These are phyloP conservation scores for Hysterangium stoloniferum DNA, from an alignment of 768 basidiomycete species.

Conservation along the genomic window DNA sequence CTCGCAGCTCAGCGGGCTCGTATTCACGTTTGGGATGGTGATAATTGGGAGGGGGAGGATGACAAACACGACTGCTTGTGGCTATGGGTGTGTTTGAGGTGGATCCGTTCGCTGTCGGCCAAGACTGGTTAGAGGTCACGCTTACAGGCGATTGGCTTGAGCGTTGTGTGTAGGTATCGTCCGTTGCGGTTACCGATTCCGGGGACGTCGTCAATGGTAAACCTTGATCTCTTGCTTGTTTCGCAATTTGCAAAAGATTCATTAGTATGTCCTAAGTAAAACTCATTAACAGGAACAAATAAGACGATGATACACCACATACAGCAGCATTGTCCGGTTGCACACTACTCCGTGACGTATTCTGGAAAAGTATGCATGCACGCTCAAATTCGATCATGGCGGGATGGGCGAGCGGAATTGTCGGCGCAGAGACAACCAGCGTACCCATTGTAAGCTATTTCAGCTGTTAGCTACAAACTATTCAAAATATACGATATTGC, in stretches of 20 bases:
- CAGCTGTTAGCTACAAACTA: not conserved
- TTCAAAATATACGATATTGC: not conserved
- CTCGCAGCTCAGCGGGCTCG: slow-evolving; percentile 1
- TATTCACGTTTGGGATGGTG: not conserved
- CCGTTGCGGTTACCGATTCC: not conserved
- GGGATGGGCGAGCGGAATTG: slow-evolving; percentile 11
- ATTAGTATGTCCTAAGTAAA: slow-evolving; percentile 1
- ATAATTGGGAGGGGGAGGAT: not conserved
- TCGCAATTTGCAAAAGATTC: slow-evolving; percentile 5
- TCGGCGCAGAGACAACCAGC: slow-evolving; percentile 8
- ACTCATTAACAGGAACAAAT: not conserved
- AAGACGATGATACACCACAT: slow-evolving; percentile 18
- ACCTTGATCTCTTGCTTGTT: slow-evolving; percentile 7
- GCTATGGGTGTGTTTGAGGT: no score
- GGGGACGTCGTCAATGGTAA: not conserved
- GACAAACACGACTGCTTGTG: not conserved
- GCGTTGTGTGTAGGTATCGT: not conserved
- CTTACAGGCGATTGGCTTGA: slow-evolving; percentile 3
- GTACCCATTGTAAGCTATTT: slow-evolving; percentile 9
- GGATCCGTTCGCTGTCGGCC: not conserved
- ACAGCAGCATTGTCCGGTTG: slow-evolving; percentile 64
- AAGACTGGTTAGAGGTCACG: not conserved
- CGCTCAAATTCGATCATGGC: slow-evolving; percentile 11
- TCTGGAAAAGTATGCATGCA: slow-evolving; percentile 8
- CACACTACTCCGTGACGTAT: slow-evolving; percentile 41